Evolutionary conservation across 345 rosid species (phyloP).

Genomic region (Moricandia arvensis): DNA sequence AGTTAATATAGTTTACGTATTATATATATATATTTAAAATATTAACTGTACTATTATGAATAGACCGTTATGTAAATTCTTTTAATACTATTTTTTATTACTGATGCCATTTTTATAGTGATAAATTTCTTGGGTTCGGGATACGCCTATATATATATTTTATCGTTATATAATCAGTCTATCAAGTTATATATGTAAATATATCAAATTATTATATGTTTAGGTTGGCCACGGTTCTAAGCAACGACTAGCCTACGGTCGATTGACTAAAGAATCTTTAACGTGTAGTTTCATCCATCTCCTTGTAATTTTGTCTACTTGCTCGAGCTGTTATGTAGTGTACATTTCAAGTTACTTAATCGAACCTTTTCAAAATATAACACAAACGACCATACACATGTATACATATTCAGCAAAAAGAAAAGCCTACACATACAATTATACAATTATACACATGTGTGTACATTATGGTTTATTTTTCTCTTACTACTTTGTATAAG

Average conservation of each 20-base stretch:
- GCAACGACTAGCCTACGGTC: constrained; percentile 16
- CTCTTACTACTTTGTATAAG: constrained; percentile 7
- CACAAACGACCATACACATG: neutral
- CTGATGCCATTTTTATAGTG: neutral
- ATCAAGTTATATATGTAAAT: no score
- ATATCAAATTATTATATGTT: neutral
- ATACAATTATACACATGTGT: neutral
- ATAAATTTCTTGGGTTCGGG: constrained; percentile 6
- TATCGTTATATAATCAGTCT: neutral
- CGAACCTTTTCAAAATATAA: constrained; percentile 17
- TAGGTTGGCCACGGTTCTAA: constrained; percentile 24
- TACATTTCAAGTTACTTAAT: constrained; percentile 22
- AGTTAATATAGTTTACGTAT: neutral
- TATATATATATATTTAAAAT: neutral
- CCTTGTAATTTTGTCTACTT: constrained; percentile 26
- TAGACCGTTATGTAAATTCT: neutral
- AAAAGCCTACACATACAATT: neutral
- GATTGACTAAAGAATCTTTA: constrained; percentile 26
- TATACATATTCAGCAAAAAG: neutral
- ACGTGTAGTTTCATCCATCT: constrained; percentile 26
- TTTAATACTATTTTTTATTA: neutral
- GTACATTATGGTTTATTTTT: neutral
- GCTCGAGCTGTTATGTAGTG: constrained; percentile 17
- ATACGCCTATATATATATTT: neutral
- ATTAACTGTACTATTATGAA: neutral